Conservation (phyloP, 257 asterid genomes). For the Asclepias syriaca region DNA sequence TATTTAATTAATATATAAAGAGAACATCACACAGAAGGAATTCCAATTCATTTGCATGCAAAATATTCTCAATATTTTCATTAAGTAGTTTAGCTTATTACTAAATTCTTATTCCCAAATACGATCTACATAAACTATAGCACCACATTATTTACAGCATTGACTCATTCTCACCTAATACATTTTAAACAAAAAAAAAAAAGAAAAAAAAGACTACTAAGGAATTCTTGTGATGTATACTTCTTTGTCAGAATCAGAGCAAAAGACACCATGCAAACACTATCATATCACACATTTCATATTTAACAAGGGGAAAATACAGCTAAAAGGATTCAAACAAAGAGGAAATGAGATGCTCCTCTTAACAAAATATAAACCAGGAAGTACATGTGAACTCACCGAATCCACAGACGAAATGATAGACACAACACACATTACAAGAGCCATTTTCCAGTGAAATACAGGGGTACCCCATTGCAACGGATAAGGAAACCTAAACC, state of each 20-base stretch:
- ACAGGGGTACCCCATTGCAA: conserved; percentile 96
- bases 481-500: conserved; percentile 96
- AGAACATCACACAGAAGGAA: neutral
- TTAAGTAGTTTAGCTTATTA: neutral
- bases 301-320: neutral
- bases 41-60: neutral
- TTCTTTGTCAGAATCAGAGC: neutral
- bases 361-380: conserved; percentile 2
- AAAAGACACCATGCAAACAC: neutral
- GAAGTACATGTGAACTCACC: conserved; percentile 41
- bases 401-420: conserved; percentile 90
- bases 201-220: too few relatives aligned
- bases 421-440: conserved; percentile 92
- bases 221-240: neutral
- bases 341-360: neutral
- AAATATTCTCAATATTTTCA: neutral
- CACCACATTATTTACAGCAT: neutral
- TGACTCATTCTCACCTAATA: neutral
- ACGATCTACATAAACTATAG: neutral
- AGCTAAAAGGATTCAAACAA: neutral
- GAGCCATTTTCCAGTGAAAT: conserved; percentile 90
- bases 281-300: neutral
- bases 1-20: neutral
- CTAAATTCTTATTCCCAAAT: neutral
- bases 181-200: neutral